These are phyloP conservation scores for Colletotrichum sublineola DNA, from an alignment of 2,329 filamentous ascomycete species.

Conservation along the genomic window DNA sequence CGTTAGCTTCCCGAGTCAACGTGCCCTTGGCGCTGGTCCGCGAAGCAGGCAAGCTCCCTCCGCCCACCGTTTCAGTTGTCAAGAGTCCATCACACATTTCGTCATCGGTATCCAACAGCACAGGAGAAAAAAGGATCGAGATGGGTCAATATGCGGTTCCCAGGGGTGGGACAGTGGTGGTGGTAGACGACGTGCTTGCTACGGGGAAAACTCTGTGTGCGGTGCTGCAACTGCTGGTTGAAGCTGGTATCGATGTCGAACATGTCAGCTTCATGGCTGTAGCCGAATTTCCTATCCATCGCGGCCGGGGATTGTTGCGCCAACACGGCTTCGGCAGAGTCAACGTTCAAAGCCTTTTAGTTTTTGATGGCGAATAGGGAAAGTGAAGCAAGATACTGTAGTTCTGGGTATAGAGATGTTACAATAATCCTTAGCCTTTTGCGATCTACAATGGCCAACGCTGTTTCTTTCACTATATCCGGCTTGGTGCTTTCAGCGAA, in stretches of 20 bases:
- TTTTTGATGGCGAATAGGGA: conserved; percentile 45
- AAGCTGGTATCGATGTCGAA: conserved; percentile 57
- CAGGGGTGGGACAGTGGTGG: conserved; percentile 59
- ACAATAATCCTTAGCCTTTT: no score
- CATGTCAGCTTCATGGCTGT: conserved; percentile 63
- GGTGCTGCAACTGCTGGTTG: conserved; percentile 61
- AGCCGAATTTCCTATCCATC: conserved; percentile 69
- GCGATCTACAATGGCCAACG: no score
- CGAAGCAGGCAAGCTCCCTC: conserved; percentile 69
- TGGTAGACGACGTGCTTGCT: conserved; percentile 72
- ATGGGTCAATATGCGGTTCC: conserved; percentile 61
- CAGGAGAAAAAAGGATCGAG: conserved; percentile 59
- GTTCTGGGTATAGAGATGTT: no score
- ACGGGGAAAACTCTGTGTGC: conserved; percentile 68
- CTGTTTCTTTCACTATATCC: no score
- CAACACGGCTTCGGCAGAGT: conserved; percentile 63
- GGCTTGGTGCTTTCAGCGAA: no score
- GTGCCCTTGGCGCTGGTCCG: conserved; percentile 65
- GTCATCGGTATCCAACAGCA: conserved; percentile 43
- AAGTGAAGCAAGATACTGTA: not conserved
- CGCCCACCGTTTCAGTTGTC: conserved; percentile 63
- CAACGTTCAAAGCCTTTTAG: conserved; percentile 65
- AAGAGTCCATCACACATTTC: conserved; percentile 69
- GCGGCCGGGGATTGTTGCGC: conserved; percentile 62
- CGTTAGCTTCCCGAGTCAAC: conserved; percentile 45